Evolutionary conservation across 768 basidiomycete species (phyloP).

Genomic region (Phaeolepiota aurea): DNA sequence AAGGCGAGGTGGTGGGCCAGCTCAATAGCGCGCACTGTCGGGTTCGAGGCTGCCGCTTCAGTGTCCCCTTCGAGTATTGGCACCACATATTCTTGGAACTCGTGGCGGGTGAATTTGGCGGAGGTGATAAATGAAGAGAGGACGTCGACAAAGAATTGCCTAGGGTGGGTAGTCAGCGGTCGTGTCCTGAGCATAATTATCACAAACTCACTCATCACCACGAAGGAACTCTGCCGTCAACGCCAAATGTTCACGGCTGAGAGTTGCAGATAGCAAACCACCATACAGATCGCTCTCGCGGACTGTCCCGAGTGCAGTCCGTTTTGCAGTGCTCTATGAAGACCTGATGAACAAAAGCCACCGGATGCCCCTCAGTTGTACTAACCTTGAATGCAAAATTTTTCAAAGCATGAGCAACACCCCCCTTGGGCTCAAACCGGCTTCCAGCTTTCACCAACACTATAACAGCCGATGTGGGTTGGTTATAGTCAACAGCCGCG

Average conservation of each 20-base stretch:
- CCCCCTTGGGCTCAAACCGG: constrained; percentile 81
- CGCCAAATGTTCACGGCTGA: constrained; percentile 86
- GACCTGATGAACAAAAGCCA: not conserved
- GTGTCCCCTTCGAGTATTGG: constrained; percentile 69
- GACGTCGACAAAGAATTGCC: constrained; percentile 84
- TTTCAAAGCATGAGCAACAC: constrained; percentile 90
- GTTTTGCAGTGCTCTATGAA: constrained; percentile 82
- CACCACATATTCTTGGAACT: constrained; percentile 67
- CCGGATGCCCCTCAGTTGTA: not conserved
- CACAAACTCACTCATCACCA: constrained; percentile 85
- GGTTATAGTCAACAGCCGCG: constrained; percentile 74
- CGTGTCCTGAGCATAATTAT: too few species aligned
- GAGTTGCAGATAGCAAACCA: constrained; percentile 77
- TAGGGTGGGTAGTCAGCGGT: too few species aligned
- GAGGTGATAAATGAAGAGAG: constrained; percentile 80
- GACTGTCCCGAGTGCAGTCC: constrained; percentile 84
- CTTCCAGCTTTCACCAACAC: constrained; percentile 90
- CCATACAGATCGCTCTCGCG: constrained; percentile 93
- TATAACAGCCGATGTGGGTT: constrained; percentile 80
- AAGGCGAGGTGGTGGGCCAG: constrained; percentile 87
- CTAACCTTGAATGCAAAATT: constrained; percentile 98
- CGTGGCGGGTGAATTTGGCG: constrained; percentile 72
- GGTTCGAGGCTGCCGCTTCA: constrained; percentile 46
- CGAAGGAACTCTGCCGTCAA: constrained; percentile 92
- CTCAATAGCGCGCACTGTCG: constrained; percentile 71